Evolutionary conservation across 1,284 basidiomycete genomes (phyloP).

Genomic region (Ceratobasidium papillatum): DNA sequence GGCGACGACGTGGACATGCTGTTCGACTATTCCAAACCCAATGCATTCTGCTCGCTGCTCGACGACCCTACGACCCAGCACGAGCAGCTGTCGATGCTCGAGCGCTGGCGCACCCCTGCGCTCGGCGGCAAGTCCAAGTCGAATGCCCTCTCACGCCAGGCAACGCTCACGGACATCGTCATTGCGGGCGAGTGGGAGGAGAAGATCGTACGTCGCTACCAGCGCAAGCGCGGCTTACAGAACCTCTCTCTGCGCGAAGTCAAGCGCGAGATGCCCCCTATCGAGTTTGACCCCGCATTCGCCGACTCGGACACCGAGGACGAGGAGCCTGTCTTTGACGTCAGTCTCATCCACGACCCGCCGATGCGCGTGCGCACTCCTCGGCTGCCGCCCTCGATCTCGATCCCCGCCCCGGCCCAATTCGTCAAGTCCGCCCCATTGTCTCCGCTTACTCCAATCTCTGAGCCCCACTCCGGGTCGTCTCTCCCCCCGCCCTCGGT

Average conservation of each 20-base stretch:
- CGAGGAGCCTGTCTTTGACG: slow-evolving; percentile 6
- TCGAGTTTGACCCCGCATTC: slow-evolving; percentile 39
- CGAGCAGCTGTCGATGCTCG: slow-evolving; percentile 25
- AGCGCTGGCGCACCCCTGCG: slow-evolving; percentile 33
- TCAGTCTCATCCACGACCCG: slow-evolving; percentile 20
- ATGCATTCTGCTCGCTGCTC: slow-evolving; percentile 16
- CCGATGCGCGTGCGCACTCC: slow-evolving; percentile 19
- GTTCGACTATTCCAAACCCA: slow-evolving; percentile 17
- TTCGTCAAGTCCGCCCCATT: slow-evolving; percentile 17
- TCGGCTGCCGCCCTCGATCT: slow-evolving; percentile 17
- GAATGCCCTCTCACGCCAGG: slow-evolving; percentile 32
- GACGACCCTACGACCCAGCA: slow-evolving; percentile 19
- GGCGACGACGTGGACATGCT: slow-evolving; percentile 36
- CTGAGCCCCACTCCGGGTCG: slow-evolving; percentile 1
- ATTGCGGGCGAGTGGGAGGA: slow-evolving; percentile 37
- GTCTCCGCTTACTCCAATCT: slow-evolving; percentile 32
- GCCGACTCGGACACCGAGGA: slow-evolving; percentile 41
- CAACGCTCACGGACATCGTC: slow-evolving; percentile 23
- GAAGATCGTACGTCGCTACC: slow-evolving; percentile 28
- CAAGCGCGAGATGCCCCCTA: slow-evolving; percentile 37
- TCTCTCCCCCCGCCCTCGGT: neutral
- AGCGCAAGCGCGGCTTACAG: slow-evolving; percentile 35
- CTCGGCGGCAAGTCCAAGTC: slow-evolving; percentile 19
- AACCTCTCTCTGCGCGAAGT: slow-evolving; percentile 28
- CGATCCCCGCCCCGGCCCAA: slow-evolving; percentile 21